Evolutionary conservation across 2,329 filamentous ascomycete genomes (phyloP).

Genomic region (Scleromitrula shiraiana): DNA sequence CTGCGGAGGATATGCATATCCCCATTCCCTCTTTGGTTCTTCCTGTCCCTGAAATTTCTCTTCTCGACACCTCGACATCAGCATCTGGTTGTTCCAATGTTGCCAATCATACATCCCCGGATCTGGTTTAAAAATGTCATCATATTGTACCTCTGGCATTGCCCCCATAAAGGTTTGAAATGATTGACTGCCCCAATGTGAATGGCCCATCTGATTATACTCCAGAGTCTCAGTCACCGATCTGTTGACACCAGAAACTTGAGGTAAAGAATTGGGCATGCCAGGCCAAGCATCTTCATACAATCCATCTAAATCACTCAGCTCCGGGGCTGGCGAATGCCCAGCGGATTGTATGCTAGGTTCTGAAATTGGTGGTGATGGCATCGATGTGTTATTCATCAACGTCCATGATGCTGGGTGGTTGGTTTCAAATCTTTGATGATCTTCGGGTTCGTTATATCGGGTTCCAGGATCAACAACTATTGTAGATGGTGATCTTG

Average conservation of each 20-base stretch:
- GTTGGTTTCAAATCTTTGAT: constrained; percentile 10
- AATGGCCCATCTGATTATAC: constrained; percentile 22
- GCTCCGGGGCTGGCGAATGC: constrained; percentile 11
- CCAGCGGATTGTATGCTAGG: constrained; percentile 8
- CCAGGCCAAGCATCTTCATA: constrained; percentile 25
- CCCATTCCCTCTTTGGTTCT: constrained; percentile 19
- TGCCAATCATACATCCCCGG: constrained; percentile 27
- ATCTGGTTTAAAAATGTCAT: constrained; percentile 28
- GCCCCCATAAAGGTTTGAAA: constrained; percentile 30
- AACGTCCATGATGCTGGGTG: constrained; percentile 16
- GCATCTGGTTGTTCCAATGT: constrained; percentile 24
- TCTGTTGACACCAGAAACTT: constrained; percentile 9
- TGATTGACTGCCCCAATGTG: constrained; percentile 24
- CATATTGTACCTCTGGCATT: constrained; percentile 24
- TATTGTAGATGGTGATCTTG: constrained; percentile 20
- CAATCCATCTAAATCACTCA: constrained; percentile 24
- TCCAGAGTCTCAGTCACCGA: constrained; percentile 10
- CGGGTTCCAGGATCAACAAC: constrained; percentile 16
- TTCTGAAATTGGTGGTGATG: constrained; percentile 24
- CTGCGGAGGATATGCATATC: constrained; percentile 8
- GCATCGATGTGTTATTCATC: constrained; percentile 18
- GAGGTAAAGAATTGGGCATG: constrained; percentile 16
- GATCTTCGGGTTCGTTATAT: constrained; percentile 1
- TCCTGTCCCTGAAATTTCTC: constrained; percentile 24
- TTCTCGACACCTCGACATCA: constrained; percentile 26